A percentile compares a stretch with the other conserved stretches of the same genome.
Evolutionary conservation across 169 alveolate species (phyloP).

Genomic region (Plasmodium yoelii): DNA sequence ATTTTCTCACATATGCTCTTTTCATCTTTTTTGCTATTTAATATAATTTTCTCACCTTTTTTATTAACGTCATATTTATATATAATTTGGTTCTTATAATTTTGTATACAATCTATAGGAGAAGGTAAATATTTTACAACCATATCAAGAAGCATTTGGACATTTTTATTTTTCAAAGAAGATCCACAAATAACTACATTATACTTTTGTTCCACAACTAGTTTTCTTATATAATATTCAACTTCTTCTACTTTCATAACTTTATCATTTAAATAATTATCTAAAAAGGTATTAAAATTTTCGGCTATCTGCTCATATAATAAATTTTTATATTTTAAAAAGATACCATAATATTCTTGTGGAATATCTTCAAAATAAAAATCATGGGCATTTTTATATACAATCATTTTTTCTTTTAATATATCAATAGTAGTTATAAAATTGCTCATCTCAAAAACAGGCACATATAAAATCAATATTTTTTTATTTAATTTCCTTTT

Average conservation of each 20-base stretch:
- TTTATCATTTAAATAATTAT: constrained; percentile 87
- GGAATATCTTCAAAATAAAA: constrained; percentile 65
- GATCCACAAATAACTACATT: constrained; percentile 93
- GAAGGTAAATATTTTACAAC: constrained; percentile 91
- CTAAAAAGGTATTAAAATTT: constrained; percentile 90
- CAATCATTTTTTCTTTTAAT: constrained; percentile 78
- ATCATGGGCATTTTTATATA: constrained; percentile 68
- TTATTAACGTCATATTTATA: constrained; percentile 49
- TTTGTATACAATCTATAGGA: constrained; percentile 82
- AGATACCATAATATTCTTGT: constrained; percentile 68
- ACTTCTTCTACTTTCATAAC: constrained; percentile 83
- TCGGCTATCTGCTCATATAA: constrained; percentile 88
- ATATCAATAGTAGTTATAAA: constrained; percentile 93
- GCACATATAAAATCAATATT: constrained; percentile 93
- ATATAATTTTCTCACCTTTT: constrained; percentile 38
- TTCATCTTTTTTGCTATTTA: background rate
- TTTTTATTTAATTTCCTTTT: constrained; percentile 88
- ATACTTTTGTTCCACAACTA: constrained; percentile 81
- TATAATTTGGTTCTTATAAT: constrained; percentile 66
- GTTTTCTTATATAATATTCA: constrained; percentile 83
- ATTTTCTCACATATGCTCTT: background rate
- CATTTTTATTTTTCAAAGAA: constrained; percentile 91
- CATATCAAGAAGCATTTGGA: constrained; percentile 81
- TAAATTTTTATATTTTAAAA: constrained; percentile 80
- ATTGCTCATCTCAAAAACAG: constrained; percentile 89